A percentile compares a stretch with the other conserved stretches of the same genome.
phyloP scores from a whole-genome alignment of 768 basidiomycete species.

The Lactarius deliciosus region DNA sequence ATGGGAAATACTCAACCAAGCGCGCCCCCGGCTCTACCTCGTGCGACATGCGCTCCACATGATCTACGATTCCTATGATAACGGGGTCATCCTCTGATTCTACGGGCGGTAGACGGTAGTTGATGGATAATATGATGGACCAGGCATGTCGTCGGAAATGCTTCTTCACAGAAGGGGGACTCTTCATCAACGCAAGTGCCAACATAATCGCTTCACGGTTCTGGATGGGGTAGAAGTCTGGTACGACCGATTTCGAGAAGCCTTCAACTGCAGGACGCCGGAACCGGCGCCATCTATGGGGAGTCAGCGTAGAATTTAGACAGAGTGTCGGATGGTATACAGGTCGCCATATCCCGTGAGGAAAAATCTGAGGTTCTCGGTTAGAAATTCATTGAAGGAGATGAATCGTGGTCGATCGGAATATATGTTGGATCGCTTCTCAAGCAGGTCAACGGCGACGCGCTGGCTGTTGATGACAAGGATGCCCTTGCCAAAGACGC shows the following conservation, averaged over 20 bases:
- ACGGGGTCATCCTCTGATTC: conserved; percentile 18
- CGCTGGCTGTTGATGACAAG: background rate
- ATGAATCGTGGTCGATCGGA: background rate
- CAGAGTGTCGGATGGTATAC: background rate
- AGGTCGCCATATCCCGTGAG: background rate
- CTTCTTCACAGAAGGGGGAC: conserved; percentile 32
- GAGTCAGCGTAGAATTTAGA: background rate
- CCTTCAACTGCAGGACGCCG: background rate
- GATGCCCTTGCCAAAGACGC: background rate
- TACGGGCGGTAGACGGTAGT: conserved; percentile 8
- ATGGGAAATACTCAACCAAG: background rate
- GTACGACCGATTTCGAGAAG: background rate
- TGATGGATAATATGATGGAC: conserved; percentile 33
- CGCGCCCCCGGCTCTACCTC: background rate
- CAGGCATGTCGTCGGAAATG: conserved; percentile 34
- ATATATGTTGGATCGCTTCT: background rate
- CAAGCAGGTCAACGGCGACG: background rate
- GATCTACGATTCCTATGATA: background rate
- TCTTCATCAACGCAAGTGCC: conserved; percentile 32
- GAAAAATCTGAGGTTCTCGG: background rate
- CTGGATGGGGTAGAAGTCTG: background rate
- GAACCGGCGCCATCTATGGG: background rate
- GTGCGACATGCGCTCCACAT: background rate
- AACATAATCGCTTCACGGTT: background rate
- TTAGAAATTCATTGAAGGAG: background rate